A percentile compares a stretch with the other conserved stretches of the same genome.
Conservation (phyloP, 306 rosid species). For the Geum urbanum region DNA sequence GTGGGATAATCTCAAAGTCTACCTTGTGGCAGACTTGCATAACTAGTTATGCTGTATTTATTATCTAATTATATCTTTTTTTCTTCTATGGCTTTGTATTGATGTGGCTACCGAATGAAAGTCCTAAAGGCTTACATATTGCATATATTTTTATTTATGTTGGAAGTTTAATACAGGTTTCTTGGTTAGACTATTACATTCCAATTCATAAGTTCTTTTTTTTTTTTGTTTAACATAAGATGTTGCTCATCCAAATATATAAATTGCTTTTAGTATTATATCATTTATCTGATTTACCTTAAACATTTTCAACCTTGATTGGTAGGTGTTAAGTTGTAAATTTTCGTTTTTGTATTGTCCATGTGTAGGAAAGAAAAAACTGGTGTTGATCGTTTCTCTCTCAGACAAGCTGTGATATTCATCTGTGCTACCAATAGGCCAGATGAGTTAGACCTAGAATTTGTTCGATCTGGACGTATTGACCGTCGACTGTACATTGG, state of each 20-base stretch:
- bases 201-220: background rate
- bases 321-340: background rate
- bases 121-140: background rate
- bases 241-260: background rate
- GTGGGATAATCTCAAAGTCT: background rate
- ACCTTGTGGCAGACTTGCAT: background rate
- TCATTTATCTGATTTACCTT: background rate
- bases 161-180: background rate
- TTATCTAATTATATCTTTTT: background rate
- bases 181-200: background rate
- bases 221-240: background rate
- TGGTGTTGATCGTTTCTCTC: slow-evolving; percentile 82
- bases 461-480: slow-evolving; percentile 85
- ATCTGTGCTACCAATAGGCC: slow-evolving; percentile 96
- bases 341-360: background rate
- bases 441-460: slow-evolving; percentile 86
- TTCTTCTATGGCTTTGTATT: background rate
- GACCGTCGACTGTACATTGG: slow-evolving; percentile 96
- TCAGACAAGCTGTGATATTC: slow-evolving; percentile 94
- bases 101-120: background rate
- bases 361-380: slow-evolving; percentile 71
- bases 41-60: background rate
- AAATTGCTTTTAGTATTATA: background rate
- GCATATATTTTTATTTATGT: background rate
- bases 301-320: no score